Percentiles rank a stretch among this genome's conserved stretches.
Conservation (phyloP, 441 rosid species). For the Monsonia emarginata region DNA sequence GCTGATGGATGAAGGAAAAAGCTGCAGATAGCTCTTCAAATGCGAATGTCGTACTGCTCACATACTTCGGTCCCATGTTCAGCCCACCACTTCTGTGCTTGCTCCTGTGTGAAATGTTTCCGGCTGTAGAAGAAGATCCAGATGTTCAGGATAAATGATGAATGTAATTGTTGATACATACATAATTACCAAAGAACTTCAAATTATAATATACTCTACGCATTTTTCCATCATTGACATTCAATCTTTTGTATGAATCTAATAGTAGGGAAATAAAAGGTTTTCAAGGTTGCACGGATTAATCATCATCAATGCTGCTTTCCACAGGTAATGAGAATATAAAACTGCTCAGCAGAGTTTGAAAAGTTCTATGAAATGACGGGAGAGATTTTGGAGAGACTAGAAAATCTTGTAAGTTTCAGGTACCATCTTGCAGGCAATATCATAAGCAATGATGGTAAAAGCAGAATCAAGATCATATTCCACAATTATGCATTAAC, state of each 20-base stretch:
- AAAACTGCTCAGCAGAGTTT: neutral
- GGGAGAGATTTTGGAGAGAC: neutral
- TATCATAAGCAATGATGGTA: no score
- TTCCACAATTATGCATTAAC: no score
- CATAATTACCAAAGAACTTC: no score
- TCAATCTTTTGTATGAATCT: neutral
- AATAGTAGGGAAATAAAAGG: neutral
- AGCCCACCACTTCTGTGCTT: conserved; percentile 96
- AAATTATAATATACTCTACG: no score
- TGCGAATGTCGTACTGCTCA: conserved; percentile 66
- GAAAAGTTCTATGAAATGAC: neutral
- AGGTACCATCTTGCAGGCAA: no score
- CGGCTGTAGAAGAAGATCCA: conserved; percentile 41
- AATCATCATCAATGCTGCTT: neutral
- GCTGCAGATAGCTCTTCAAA: neutral
- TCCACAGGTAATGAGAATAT: neutral
- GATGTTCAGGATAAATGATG: neutral
- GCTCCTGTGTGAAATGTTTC: conserved; percentile 74
- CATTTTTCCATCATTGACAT: neutral
- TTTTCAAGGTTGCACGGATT: neutral
- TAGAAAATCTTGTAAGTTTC: no score
- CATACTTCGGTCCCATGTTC: conserved; percentile 76
- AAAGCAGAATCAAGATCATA: no score
- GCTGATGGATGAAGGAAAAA: neutral
- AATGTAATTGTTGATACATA: no score